Percentiles rank a stretch among this genome's conserved stretches.
phyloP scores from a whole-genome alignment of 31 red algal species.

The Asparagopsis taxiformis region DNA sequence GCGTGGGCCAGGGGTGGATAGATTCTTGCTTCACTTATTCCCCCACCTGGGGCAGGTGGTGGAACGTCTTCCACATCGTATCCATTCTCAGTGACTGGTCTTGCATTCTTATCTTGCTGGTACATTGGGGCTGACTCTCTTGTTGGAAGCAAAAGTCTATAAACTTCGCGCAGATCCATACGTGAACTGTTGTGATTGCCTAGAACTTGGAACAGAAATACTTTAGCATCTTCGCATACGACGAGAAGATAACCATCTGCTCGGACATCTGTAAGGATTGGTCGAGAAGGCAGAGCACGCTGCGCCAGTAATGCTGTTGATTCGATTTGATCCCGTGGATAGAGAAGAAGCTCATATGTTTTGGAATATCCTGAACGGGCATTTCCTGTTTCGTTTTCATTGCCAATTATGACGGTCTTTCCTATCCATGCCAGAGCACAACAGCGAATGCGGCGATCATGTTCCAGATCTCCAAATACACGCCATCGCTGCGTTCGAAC shows the following conservation, averaged over 20 bases:
- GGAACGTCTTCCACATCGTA: not conserved
- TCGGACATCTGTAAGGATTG: conserved; percentile 78
- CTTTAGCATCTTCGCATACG: conserved; percentile 65
- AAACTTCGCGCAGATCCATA: conserved; percentile 52
- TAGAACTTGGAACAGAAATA: conserved; percentile 60
- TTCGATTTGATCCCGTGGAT: conserved; percentile 68
- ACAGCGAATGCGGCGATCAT: conserved; percentile 58
- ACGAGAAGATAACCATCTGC: conserved; percentile 85
- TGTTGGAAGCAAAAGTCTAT: conserved; percentile 71
- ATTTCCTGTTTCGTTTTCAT: conserved; percentile 15
- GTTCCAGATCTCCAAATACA: conserved; percentile 70
- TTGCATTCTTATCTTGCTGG: conserved; percentile 46
- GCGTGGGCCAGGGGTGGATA: conserved; percentile 68
- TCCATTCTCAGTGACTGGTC: not conserved
- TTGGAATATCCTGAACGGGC: not conserved
- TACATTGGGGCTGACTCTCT: conserved; percentile 55
- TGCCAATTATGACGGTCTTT: conserved; percentile 63
- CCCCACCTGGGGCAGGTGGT: conserved; percentile 63
- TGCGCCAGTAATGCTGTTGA: conserved; percentile 67
- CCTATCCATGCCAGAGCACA: conserved; percentile 87
- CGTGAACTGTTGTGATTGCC: conserved; percentile 18
- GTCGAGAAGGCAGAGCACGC: conserved; percentile 51
- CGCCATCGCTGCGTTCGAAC: conserved; percentile 79
- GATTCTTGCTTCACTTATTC: conserved; percentile 69
- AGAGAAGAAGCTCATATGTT: conserved; percentile 79